Base-by-base conservation (phyloP, 371 early-diverging fungal species). In the Racocetra persica region DNA sequence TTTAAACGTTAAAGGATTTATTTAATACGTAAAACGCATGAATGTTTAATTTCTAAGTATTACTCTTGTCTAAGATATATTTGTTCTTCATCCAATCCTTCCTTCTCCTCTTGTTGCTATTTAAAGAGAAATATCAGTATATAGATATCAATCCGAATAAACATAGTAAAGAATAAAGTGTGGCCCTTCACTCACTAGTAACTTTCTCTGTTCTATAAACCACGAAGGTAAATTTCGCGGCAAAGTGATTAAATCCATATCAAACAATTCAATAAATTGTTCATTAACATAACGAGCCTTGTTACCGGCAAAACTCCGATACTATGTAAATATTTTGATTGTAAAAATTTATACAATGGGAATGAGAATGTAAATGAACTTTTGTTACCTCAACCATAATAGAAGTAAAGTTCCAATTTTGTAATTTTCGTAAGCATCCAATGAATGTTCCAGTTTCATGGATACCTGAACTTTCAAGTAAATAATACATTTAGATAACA, bases 191-290 rank as follows among this genome's bases (percentile, higher is more conserved):
- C 82, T 79, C 84, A 88, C 91, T 82, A 89, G 83, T 85, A 91
- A 84, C 57, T 84, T 82, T 73, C 90, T 91, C 77, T 94, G 93
- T 72, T 89, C 88, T 18, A 89, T 84, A 82, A 95, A 94, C 97
- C 97, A 97, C 0, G 81, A 45, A 2, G 98, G 97, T 26, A 95
- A 83, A 55, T 89, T 85, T 18, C 81, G 75, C 24, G 98, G 98
- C 36, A 98, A 83, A 4, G 93, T 94, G 45, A 98, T 92, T 81
- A 98, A 88, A 85, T 98, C 98, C 54, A 91, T 84, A 85, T 98
- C 98, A 88, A 97, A 98, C 36, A 98, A 85, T 82, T 98, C 98
- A 69, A 98, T 96, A 81, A 98, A 97, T 84, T 97, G 97, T 81
- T 98, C 97, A 82, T 94, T 95, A 20, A 93, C 91, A 82, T 93